A percentile compares a stretch with the other conserved stretches of the same genome.
Conservation (phyloP, 805 yeast species). For the Metschnikowia lochheadii region DNA sequence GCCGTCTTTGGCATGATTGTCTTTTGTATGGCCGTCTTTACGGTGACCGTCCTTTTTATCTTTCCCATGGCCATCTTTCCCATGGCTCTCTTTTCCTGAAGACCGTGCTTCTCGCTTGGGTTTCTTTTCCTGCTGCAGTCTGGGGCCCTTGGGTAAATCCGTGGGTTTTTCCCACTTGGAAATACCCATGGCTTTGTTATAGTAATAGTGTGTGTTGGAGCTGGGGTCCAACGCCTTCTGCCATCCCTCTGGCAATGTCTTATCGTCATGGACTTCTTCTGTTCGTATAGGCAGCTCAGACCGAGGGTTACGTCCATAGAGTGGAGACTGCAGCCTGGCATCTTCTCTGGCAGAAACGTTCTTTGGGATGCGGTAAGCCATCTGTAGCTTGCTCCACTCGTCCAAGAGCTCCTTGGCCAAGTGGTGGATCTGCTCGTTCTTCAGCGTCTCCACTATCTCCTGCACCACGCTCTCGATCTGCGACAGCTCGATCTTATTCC, state of each 20-base stretch:
- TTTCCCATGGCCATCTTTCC: too few species aligned
- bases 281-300: conserved; percentile 12
- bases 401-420: conserved; percentile 46
- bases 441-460: conserved; percentile 29
- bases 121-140: conserved; percentile 7
- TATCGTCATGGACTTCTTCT: conserved; percentile 11
- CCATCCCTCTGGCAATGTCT: conserved; percentile 62
- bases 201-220: conserved; percentile 49
- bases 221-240: conserved; percentile 48
- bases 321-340: conserved; percentile 8
- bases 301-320: conserved; percentile 12
- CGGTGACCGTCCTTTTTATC: background rate
- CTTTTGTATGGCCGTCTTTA: background rate
- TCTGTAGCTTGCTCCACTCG: conserved; percentile 70
- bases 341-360: conserved; percentile 21
- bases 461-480: conserved; percentile 64
- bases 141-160: conserved; percentile 31
- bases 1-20: background rate
- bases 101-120: background rate
- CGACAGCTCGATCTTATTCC: conserved; percentile 71
- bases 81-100: too few species aligned
- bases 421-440: conserved; percentile 24
- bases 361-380: conserved; percentile 85
- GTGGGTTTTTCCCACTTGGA: conserved; percentile 63
- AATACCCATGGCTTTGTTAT: conserved; percentile 42